A percentile compares a stretch with the other conserved stretches of the same genome.
Evolutionary conservation across 192 early-diverging fungal species (phyloP).

Genomic region (Funneliformis mosseae): DNA sequence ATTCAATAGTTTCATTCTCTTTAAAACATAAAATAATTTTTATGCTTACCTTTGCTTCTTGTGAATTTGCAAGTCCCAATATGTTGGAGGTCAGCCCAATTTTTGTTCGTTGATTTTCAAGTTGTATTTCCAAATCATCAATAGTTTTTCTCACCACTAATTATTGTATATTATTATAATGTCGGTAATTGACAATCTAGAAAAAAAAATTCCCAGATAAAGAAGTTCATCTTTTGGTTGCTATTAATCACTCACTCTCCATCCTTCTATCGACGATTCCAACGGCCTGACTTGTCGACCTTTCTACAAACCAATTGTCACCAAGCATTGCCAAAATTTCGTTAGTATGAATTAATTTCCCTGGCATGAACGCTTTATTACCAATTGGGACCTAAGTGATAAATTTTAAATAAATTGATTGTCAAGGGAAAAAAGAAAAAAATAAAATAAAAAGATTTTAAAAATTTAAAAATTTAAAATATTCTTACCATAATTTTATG

Average conservation of each 20-base stretch:
- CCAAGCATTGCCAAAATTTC: conserved; percentile 85
- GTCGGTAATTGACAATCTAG: neutral
- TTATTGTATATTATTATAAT: conserved; percentile 11
- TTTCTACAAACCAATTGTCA: conserved; percentile 92
- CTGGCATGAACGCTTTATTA: conserved; percentile 86
- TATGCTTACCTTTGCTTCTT: conserved; percentile 8
- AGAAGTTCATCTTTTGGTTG: neutral
- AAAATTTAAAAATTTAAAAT: neutral
- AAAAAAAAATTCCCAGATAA: neutral
- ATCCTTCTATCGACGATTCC: conserved; percentile 70
- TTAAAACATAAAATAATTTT: neutral
- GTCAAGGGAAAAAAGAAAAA: neutral
- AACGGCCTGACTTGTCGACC: conserved; percentile 71
- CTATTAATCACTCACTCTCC: conserved; percentile 52
- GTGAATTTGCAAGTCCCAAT: conserved; percentile 1
- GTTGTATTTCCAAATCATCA: conserved; percentile 9
- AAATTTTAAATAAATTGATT: neutral
- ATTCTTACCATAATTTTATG: conserved; percentile 57
- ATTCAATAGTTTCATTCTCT: neutral
- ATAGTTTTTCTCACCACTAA: neutral
- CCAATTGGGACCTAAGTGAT: conserved; percentile 73
- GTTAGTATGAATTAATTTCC: conserved; percentile 89
- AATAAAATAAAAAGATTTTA: conserved; percentile 18
- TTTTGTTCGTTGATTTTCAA: conserved; percentile 9
- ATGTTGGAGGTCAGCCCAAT: conserved; percentile 1